phyloP scores from a whole-genome alignment of 139 green algal genomes.

The Haematococcus sp. region DNA sequence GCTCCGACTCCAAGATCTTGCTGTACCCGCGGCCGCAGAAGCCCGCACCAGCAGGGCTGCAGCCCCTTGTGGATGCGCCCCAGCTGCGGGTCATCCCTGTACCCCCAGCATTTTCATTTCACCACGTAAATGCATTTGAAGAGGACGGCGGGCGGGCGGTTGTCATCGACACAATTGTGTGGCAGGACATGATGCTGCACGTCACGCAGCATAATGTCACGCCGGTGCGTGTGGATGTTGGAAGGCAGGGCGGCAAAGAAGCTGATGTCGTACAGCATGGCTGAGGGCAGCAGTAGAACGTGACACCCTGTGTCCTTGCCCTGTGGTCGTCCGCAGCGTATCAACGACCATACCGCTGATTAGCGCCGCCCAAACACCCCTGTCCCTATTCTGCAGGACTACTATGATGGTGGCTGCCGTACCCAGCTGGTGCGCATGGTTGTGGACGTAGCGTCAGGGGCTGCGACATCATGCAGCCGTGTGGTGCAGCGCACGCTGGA shows the following conservation, averaged over 20 bases:
- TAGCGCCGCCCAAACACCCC: too few relatives aligned
- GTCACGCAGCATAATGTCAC: slow-evolving; percentile 33
- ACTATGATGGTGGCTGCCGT: slow-evolving; percentile 20
- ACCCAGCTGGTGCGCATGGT: slow-evolving; percentile 49
- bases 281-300: too few relatives aligned
- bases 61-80: not conserved
- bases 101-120: slow-evolving; percentile 68
- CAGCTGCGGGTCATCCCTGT: not conserved
- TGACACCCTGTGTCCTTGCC: too few relatives aligned
- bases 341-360: too few relatives aligned
- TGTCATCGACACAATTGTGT: slow-evolving; percentile 60
- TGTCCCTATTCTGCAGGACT: not conserved
- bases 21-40: slow-evolving; percentile 30
- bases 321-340: too few relatives aligned
- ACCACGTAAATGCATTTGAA: slow-evolving; percentile 78
- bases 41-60: slow-evolving; percentile 9
- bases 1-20: slow-evolving; percentile 13
- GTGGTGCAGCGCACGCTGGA: slow-evolving; percentile 49
- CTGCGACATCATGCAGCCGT: not conserved
- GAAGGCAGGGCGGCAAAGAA: too few relatives aligned
- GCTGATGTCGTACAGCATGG: too few relatives aligned
- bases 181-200: slow-evolving; percentile 50
- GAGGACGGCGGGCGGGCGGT: slow-evolving; percentile 22
- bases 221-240: slow-evolving; percentile 2
- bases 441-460: slow-evolving; percentile 28